phyloP scores from a whole-genome alignment of 73 alveolate genomes.

The Paramecium pentaurelia region DNA sequence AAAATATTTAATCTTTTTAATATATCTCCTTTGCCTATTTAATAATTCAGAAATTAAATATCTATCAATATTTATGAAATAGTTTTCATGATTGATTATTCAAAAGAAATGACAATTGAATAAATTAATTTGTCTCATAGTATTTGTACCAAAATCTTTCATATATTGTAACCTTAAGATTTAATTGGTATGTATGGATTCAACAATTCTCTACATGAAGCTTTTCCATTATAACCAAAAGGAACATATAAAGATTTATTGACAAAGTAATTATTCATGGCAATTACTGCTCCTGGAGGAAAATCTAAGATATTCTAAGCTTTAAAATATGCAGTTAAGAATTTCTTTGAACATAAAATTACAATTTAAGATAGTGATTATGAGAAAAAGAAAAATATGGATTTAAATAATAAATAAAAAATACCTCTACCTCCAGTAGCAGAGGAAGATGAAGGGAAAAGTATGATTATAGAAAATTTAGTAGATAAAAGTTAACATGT shows the following conservation, averaged over 20 bases:
- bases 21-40: neutral
- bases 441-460: neutral
- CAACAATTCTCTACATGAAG: constrained; percentile 28
- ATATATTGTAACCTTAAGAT: constrained; percentile 19
- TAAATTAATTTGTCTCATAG: constrained; percentile 24
- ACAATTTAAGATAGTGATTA: neutral
- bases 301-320: constrained; percentile 6
- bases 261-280: constrained; percentile 18
- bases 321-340: neutral
- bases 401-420: neutral
- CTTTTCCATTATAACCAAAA: constrained; percentile 37
- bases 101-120: constrained; percentile 25
- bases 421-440: neutral
- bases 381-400: neutral
- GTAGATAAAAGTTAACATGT: neutral
- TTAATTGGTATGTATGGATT: constrained; percentile 47
- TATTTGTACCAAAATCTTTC: neutral
- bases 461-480: neutral
- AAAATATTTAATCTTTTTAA: neutral
- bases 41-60: neutral
- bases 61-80: neutral
- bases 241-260: constrained; percentile 44
- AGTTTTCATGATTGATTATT: neutral
- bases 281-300: constrained; percentile 43
- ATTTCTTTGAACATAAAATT: constrained; percentile 28